phyloP scores from a whole-genome alignment of 2,329 filamentous ascomycete genomes.

The Macroventuria anomochaeta region DNA sequence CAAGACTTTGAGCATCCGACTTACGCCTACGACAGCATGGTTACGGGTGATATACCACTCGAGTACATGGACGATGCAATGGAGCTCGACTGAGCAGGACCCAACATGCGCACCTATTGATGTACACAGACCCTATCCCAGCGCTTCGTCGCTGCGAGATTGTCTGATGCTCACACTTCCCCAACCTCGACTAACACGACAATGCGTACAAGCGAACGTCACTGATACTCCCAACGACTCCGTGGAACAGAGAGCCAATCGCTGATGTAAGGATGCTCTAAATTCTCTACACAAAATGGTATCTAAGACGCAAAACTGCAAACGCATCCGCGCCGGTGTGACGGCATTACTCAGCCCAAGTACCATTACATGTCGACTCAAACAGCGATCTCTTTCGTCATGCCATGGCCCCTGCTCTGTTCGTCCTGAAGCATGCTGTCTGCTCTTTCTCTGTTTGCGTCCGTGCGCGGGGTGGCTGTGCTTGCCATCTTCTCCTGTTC shows the following conservation, averaged over 20 bases:
- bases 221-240: too few relatives aligned
- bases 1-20: constrained; percentile 30
- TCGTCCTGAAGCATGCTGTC: constrained; percentile 43
- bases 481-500: constrained; percentile 25
- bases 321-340: background rate
- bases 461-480: constrained; percentile 13
- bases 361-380: constrained; percentile 17
- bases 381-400: background rate
- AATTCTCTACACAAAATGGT: constrained; percentile 11
- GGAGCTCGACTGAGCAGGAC: constrained; percentile 40
- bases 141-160: too few relatives aligned
- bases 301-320: constrained; percentile 9
- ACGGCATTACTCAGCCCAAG: background rate
- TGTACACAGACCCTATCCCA: too few relatives aligned
- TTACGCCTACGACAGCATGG: constrained; percentile 16
- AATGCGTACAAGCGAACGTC: too few relatives aligned
- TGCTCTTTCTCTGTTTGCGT: constrained; percentile 35
- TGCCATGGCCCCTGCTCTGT: constrained; percentile 1
- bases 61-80: constrained; percentile 48
- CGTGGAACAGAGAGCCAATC: background rate
- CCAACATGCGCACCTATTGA: too few relatives aligned
- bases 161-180: background rate
- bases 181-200: too few relatives aligned
- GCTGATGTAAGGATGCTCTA: background rate
- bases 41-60: constrained; percentile 33